phyloP scores from a whole-genome alignment of 1,139 yeast species.

The Saccharomyces hybrid region DNA sequence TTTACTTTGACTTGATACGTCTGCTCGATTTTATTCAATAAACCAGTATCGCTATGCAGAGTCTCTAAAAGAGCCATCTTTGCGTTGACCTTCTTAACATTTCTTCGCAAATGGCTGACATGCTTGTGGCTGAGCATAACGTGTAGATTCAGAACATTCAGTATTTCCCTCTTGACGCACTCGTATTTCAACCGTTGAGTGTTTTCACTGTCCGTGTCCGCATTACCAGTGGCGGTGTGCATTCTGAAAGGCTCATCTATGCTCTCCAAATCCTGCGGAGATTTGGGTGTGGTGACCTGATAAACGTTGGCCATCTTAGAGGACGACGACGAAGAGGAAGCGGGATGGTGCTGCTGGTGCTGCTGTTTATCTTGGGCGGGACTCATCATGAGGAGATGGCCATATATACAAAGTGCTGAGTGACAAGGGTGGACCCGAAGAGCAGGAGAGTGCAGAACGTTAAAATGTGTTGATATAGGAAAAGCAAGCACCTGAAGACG shows the following conservation, averaged over 20 bases:
- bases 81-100: slow-evolving; percentile 57
- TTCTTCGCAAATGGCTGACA: slow-evolving; percentile 49
- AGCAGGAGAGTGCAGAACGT: background rate
- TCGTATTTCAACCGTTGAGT: slow-evolving; percentile 26
- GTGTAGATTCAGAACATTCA: slow-evolving; percentile 53
- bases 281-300: slow-evolving; percentile 38
- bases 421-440: background rate
- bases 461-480: background rate
- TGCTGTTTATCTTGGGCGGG: background rate
- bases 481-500: background rate
- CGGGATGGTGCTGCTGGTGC: background rate
- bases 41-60: slow-evolving; percentile 42
- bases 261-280: slow-evolving; percentile 32
- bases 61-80: slow-evolving; percentile 48
- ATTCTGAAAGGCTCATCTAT: slow-evolving; percentile 5
- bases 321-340: background rate
- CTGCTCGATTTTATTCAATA: slow-evolving; percentile 21
- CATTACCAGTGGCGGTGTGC: slow-evolving; percentile 2
- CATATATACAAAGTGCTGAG: background rate
- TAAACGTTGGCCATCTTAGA: slow-evolving; percentile 16
- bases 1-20: background rate
- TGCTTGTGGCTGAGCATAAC: slow-evolving; percentile 66
- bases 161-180: slow-evolving; percentile 28
- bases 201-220: slow-evolving; percentile 24
- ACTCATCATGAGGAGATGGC: background rate